Percentiles rank a stretch among this genome's conserved stretches.
phyloP scores from a whole-genome alignment of 2,329 filamentous ascomycete genomes.

The Hypoxylon sp. region DNA sequence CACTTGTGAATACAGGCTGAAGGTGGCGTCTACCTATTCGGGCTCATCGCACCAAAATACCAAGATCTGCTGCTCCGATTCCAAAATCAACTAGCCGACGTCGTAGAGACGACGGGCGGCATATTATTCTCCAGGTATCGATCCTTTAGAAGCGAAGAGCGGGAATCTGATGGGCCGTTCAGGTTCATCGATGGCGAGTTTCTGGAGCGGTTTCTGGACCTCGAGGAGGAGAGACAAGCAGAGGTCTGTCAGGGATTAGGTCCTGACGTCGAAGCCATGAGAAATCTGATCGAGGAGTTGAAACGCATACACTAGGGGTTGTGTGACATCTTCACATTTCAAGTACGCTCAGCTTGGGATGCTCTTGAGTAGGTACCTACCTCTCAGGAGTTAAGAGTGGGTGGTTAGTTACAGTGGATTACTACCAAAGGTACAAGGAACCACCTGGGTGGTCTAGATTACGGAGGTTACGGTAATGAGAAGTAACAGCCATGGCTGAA shows the following conservation, averaged over 20 bases:
- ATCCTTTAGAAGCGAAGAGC: conserved; percentile 80
- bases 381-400: neutral
- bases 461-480: neutral
- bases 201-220: conserved; percentile 84
- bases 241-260: conserved; percentile 66
- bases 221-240: conserved; percentile 69
- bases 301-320: conserved; percentile 67
- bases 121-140: conserved; percentile 83
- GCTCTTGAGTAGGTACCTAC: neutral
- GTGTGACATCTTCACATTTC: neutral
- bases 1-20: conserved; percentile 72
- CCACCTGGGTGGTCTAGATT: neutral
- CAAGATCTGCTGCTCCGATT: conserved; percentile 86
- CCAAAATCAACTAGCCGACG: conserved; percentile 75
- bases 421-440: conserved; percentile 8
- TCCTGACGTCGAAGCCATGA: conserved; percentile 71
- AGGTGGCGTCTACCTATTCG: conserved; percentile 91
- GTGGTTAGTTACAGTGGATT: too few relatives aligned
- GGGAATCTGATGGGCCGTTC: conserved; percentile 79
- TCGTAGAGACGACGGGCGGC: conserved; percentile 76
- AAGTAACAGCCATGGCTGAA: neutral
- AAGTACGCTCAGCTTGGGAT: neutral
- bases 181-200: conserved; percentile 94
- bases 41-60: conserved; percentile 76
- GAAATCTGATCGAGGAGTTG: conserved; percentile 71